phyloP scores from a whole-genome alignment of 768 basidiomycete genomes.

The Tulasnella sp. region DNA sequence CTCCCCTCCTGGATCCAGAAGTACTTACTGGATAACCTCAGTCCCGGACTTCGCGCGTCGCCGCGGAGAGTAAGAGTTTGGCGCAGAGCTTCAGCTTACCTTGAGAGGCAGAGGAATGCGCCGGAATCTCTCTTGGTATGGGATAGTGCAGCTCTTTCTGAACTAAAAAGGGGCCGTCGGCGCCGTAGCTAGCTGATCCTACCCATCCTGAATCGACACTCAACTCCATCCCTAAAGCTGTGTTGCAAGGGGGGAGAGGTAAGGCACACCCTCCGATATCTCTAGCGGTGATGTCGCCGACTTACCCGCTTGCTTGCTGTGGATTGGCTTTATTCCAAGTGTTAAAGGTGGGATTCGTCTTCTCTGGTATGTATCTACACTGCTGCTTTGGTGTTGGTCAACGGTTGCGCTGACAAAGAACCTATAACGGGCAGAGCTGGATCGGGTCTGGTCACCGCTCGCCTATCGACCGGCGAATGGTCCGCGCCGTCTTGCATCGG shows the following conservation, averaged over 20 bases:
- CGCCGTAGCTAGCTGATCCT: conserved; percentile 77
- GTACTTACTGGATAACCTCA: too few species aligned
- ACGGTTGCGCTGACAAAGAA: conserved; percentile 47
- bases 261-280: conserved; percentile 34
- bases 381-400: background rate
- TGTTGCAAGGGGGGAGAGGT: conserved; percentile 89
- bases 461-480: conserved; percentile 94
- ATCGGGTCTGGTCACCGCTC: conserved; percentile 88
- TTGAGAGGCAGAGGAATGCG: conserved; percentile 92
- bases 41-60: conserved; percentile 71
- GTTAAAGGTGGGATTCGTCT: conserved; percentile 49
- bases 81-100: conserved; percentile 86
- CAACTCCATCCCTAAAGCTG: conserved; percentile 91
- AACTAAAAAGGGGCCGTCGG: conserved; percentile 23
- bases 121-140: conserved; percentile 93
- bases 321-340: conserved; percentile 85
- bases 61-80: conserved; percentile 74
- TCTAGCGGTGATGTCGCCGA: background rate
- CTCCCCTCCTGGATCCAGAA: too few species aligned
- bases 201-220: conserved; percentile 85
- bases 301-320: background rate
- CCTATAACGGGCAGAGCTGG: conserved; percentile 96
- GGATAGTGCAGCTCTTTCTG: background rate
- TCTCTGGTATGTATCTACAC: conserved; percentile 19
- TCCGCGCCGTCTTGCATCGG: conserved; percentile 97